Conservation (phyloP, 1,284 basidiomycete species). For the Fereydounia khargensis region DNA sequence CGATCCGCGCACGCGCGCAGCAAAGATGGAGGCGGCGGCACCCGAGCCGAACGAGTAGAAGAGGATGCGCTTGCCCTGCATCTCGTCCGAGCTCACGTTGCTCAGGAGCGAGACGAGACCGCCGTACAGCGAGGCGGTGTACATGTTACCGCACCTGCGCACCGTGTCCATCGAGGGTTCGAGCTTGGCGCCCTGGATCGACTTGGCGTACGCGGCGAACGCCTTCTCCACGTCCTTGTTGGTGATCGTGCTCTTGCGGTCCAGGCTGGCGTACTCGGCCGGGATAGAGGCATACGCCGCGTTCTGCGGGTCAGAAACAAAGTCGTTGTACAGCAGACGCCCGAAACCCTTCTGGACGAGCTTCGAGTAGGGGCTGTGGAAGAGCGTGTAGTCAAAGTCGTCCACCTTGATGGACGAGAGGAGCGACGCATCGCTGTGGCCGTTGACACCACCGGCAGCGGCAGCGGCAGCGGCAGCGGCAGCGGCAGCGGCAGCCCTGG, state of each 20-base stretch:
- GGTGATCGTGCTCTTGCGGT: constrained; percentile 63
- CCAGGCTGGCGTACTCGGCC: constrained; percentile 67
- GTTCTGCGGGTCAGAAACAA: constrained; percentile 72
- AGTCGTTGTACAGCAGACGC: constrained; percentile 91
- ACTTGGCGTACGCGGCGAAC: constrained; percentile 48
- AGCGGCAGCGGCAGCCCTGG: constrained; percentile 59
- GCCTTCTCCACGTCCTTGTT: constrained; percentile 93
- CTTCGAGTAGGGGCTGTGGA: constrained; percentile 88
- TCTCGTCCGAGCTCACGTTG: constrained; percentile 39
- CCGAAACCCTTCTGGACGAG: constrained; percentile 96
- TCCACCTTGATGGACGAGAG: constrained; percentile 66
- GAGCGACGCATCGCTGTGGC: constrained; percentile 26
- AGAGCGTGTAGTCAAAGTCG: constrained; percentile 82
- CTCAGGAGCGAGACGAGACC: constrained; percentile 69
- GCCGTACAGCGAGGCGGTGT: constrained; percentile 94
- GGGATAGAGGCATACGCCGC: constrained; percentile 71
- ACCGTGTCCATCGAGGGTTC: constrained; percentile 55
- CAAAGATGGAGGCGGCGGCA: constrained; percentile 87
- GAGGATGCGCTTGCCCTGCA: constrained; percentile 63
- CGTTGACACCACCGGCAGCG: constrained; percentile 25
- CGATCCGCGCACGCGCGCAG: constrained; percentile 78
- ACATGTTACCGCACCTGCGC: constrained; percentile 79
- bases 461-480: constrained; percentile 8
- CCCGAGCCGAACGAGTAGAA: constrained; percentile 94
- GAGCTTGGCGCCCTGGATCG: constrained; percentile 33